Base-by-base conservation (phyloP, 345 rosid genomes). In the Arabidopsis suecica region DNA sequence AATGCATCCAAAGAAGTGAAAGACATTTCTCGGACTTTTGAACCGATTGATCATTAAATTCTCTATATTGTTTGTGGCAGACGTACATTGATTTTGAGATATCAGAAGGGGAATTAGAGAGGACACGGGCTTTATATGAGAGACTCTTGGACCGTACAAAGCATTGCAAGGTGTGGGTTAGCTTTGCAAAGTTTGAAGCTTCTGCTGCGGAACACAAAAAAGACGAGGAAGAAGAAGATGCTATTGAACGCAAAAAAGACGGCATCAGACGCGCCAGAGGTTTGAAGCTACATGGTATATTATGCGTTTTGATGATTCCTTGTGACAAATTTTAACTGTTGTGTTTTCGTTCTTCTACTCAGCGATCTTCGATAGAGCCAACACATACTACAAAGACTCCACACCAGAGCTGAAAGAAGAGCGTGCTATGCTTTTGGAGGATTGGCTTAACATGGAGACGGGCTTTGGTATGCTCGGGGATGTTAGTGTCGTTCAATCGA, bases 151-250 rank as follows among this genome's bases (percentile, higher is more conserved):
- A 86, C 66, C 85, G 94, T 14, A 91, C 89, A 11, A 86, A 87
- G 76, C 94, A 89, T 71, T 67, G 85, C 73, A 91, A 89, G 78
- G 97, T 89, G 30, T 91, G 94, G 97, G 71, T 91, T n/a, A 89
- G 88, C 63, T 91, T 74, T 82, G 91, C 89, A 0, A 87, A 89
- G 72, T 91, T 87, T 72, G 92, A 91, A 82, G 88, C 84, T 12
- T 77, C 90, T 75, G 84, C 11, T 84, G 22, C 28, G 71, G 54
- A 84, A 78, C 10, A 47, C 9, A 47, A 47, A n/a, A 22, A 47
- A 47, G 51, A 47, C 22, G 50, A n/a, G 18, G 49, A 45, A 13
- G 5, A 40, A 14, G 49, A 45, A 45, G 49, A 14, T 45, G 20
- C 8, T 45, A 45, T 6, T 45, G 20, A 45, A 45, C 18, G 18